phyloP scores from a whole-genome alignment of 2,329 filamentous ascomycete species.

The Apiospora saccharicola region DNA sequence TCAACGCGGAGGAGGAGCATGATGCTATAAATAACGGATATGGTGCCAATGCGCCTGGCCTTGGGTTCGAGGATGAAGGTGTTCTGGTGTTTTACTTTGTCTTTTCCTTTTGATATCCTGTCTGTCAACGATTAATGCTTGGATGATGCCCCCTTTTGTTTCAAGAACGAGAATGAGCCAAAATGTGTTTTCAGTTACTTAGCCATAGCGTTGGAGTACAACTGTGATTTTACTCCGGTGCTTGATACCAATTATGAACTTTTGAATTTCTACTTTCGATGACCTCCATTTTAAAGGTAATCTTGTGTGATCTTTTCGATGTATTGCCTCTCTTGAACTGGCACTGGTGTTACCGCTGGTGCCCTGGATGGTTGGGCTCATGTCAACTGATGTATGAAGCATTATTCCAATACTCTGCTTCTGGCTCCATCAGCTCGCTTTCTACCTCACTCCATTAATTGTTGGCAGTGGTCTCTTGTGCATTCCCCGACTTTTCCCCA shows the following conservation, averaged over 20 bases:
- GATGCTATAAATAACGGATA: conserved; percentile 59
- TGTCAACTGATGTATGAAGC: neutral
- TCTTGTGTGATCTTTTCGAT: neutral
- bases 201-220: conserved; percentile 25
- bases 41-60: neutral
- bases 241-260: conserved; percentile 16
- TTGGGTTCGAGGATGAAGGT: neutral
- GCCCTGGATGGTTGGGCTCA: neutral
- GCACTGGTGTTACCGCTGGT: neutral
- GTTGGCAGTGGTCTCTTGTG: neutral
- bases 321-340: neutral
- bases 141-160: conserved; percentile 17
- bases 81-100: conserved; percentile 25
- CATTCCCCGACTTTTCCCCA: conserved; percentile 19
- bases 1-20: conserved; percentile 62
- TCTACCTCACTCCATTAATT: neutral
- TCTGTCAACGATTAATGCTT: conserved; percentile 21
- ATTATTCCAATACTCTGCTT: neutral
- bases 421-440: neutral
- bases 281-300: neutral
- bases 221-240: conserved; percentile 7
- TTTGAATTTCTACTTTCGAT: neutral
- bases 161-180: neutral
- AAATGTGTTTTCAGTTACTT: conserved; percentile 5
- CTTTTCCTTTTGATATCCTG: conserved; percentile 22